A percentile compares a stretch with the other conserved stretches of the same genome.
Evolutionary conservation across 2,329 filamentous ascomycete genomes (phyloP).

Genomic region (Trematosphaeria pertusa): DNA sequence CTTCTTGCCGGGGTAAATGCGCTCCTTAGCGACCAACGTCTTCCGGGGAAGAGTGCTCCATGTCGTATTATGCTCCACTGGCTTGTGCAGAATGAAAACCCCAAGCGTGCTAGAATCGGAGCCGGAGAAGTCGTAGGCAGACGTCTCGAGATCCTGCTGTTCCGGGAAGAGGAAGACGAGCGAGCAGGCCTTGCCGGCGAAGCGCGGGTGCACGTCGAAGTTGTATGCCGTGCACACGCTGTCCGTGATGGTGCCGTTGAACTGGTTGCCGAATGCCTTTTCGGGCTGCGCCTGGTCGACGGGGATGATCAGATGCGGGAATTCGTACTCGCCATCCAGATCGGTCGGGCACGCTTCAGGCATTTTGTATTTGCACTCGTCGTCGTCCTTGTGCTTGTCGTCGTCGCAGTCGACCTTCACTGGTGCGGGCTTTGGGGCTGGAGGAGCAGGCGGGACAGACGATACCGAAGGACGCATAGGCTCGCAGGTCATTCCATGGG

Average conservation of each 20-base stretch:
- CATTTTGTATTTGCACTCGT: neutral
- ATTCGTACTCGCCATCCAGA: constrained; percentile 39
- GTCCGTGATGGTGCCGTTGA: constrained; percentile 54
- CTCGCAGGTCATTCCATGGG: neutral
- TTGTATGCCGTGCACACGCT: constrained; percentile 67
- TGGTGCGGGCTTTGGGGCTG: neutral
- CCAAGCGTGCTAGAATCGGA: constrained; percentile 57
- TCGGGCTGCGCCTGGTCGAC: constrained; percentile 63
- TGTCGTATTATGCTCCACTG: constrained; percentile 58
- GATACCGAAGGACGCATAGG: neutral
- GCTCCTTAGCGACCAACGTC: constrained; percentile 53
- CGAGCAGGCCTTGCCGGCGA: constrained; percentile 65
- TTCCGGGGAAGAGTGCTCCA: constrained; percentile 58
- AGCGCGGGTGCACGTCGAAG: constrained; percentile 65
- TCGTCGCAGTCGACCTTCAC: neutral
- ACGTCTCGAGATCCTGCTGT: constrained; percentile 61
- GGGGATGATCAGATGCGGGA: constrained; percentile 67
- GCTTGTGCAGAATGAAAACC: constrained; percentile 56
- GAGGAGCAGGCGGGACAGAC: neutral
- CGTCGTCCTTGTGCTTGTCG: neutral
- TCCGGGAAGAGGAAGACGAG: constrained; percentile 69
- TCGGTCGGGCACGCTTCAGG: constrained; percentile 16
- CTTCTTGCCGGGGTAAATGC: constrained; percentile 59
- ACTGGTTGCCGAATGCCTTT: constrained; percentile 58
- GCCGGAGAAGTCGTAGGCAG: constrained; percentile 59